Conservation (phyloP, 1,139 yeast species). For the Blastobotrys raffinosifermentans region DNA sequence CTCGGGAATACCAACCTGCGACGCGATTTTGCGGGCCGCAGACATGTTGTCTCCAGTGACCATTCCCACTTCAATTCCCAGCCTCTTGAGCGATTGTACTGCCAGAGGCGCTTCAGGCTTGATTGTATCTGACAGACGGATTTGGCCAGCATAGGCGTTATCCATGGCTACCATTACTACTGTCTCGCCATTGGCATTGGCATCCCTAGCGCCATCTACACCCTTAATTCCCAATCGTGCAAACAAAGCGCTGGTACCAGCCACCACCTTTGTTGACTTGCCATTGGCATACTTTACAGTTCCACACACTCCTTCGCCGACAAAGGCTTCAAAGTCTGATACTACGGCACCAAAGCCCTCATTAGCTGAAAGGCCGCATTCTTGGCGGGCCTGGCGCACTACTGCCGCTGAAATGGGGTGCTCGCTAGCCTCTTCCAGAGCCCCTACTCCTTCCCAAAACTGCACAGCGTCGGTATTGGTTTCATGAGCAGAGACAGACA, state of each 20-base stretch:
- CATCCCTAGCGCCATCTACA: constrained; percentile 3
- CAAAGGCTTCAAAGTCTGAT: constrained; percentile 44
- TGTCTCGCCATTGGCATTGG: constrained; percentile 20
- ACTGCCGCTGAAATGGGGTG: constrained; percentile 87
- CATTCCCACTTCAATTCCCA: constrained; percentile 70
- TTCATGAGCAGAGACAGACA: constrained; percentile 45
- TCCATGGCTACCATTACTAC: constrained; percentile 46
- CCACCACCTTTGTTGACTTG: constrained; percentile 34
- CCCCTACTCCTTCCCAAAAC: constrained; percentile 58
- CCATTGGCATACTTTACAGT: constrained; percentile 28
- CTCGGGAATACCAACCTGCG: constrained; percentile 57
- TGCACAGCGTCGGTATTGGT: constrained; percentile 17
- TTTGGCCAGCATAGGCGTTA: constrained; percentile 52
- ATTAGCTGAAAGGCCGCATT: constrained; percentile 14
- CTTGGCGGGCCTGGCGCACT: constrained; percentile 30
- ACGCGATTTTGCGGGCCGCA: constrained; percentile 63
- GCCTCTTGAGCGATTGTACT: constrained; percentile 47
- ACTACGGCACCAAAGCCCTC: constrained; percentile 36
- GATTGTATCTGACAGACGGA: constrained; percentile 65
- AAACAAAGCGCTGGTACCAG: constrained; percentile 57
- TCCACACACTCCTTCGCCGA: constrained; percentile 72
- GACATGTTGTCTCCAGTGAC: constrained; percentile 79
- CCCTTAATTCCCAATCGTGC: constrained; percentile 21
- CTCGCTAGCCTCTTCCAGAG: constrained; percentile 67
- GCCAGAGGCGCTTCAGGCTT: constrained; percentile 62